phyloP scores from a whole-genome alignment of 805 yeast species.

The Lipomyces starkeyi region DNA sequence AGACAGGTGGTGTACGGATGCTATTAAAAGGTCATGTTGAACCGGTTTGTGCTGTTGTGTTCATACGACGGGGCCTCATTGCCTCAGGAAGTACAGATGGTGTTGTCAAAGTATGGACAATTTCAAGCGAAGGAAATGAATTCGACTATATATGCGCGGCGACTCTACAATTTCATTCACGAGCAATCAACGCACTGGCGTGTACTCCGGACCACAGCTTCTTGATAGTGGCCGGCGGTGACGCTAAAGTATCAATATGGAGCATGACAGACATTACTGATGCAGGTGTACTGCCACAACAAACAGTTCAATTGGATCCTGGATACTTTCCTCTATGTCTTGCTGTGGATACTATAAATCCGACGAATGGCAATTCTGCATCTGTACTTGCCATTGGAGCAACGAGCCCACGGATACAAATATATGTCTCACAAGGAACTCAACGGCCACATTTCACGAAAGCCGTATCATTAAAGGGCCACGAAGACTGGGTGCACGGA shows the following conservation, averaged over 20 bases:
- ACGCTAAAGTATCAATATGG: constrained; percentile 38
- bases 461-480: constrained; percentile 73
- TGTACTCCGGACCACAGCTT: constrained; percentile 24
- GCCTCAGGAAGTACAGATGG: constrained; percentile 75
- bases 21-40: constrained; percentile 67
- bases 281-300: constrained; percentile 25
- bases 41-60: constrained; percentile 71
- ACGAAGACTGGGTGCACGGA: constrained; percentile 94
- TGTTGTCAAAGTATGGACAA: constrained; percentile 62
- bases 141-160: constrained; percentile 26
- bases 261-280: constrained; percentile 17
- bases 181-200: constrained; percentile 19
- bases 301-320: constrained; percentile 46
- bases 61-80: constrained; percentile 53
- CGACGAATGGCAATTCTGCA: constrained; percentile 39
- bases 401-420: constrained; percentile 50
- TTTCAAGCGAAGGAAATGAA: constrained; percentile 47
- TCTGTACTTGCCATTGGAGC: constrained; percentile 71
- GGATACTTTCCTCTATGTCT: constrained; percentile 60
- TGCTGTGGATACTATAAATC: constrained; percentile 45
- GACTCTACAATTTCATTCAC: constrained; percentile 16
- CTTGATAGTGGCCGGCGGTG: constrained; percentile 29
- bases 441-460: constrained; percentile 3
- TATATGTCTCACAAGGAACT: constrained; percentile 17
- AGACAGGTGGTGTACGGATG: constrained; percentile 53